Conservation (phyloP, 495 filamentous ascomycete genomes). For the Talaromyces nanjingensis region DNA sequence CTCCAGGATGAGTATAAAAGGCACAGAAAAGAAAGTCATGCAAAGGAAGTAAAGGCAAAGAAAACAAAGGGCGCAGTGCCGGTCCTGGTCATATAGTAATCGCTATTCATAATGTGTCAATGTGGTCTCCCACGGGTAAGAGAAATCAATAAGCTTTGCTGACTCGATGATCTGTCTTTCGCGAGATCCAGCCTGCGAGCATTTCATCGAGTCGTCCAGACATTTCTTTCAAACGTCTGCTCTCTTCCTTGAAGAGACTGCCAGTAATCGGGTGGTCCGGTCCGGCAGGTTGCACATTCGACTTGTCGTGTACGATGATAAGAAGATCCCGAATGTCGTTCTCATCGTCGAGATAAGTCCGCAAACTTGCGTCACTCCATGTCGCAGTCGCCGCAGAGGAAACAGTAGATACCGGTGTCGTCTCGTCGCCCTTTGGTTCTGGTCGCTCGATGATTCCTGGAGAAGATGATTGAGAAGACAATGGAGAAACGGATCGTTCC, state of each 20-base stretch:
- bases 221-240: constrained; percentile 72
- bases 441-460: constrained; percentile 51
- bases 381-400: constrained; percentile 35
- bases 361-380: constrained; percentile 81
- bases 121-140: neutral
- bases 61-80: neutral
- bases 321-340: constrained; percentile 88
- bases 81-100: neutral
- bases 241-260: constrained; percentile 77
- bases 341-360: constrained; percentile 86
- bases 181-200: constrained; percentile 73
- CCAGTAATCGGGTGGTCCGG: constrained; percentile 79
- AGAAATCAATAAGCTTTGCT: constrained; percentile 4
- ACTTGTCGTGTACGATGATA: constrained; percentile 85
- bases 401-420: constrained; percentile 34
- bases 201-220: constrained; percentile 77
- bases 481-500: constrained; percentile 49
- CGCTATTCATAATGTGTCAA: neutral
- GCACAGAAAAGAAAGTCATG: neutral
- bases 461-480: constrained; percentile 55
- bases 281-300: constrained; percentile 64
- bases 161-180: constrained; percentile 17
- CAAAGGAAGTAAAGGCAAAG: constrained; percentile 1
- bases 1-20: neutral
- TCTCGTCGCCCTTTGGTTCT: constrained; percentile 24